Evolutionary conservation across 345 rosid species (phyloP), one percentile per base, ranked within the genome.

Genomic region (Populus simonii): DNA sequence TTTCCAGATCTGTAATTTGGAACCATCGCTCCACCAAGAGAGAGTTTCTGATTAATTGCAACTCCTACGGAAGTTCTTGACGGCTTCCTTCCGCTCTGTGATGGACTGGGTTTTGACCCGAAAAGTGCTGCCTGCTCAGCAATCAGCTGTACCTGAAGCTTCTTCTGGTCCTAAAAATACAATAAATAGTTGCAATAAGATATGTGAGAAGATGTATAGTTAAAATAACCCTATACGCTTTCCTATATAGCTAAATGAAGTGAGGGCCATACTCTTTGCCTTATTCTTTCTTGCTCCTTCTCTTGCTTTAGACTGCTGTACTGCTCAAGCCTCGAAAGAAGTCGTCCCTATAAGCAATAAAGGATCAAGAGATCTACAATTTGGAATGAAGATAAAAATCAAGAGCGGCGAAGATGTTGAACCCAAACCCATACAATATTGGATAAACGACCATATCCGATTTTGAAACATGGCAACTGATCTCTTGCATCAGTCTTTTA

Each of bases 81-180:
- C 76, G 79, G 73, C 80, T 90, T 93, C 83, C 75, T 89, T 51
- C 79, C 88, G 43, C 93, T 87, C 55, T 55, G 61, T 59, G 76
- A 74, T 55, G 96, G 94, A 77, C 94, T 90, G 33, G 88, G 90
- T 86, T 88, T 90, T 66, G 94, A 86, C 41, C 96, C 92, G 73
- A 83, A 88, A 36, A 82, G 80, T 17, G 88, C 84, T 80, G 91
- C 93, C 82, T 91, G 88, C 70, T 90, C 90, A 66, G 89, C 88
- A 36, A 86, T 86, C 68, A 83, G 83, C 80, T 88, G 93, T 53
- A 80, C 95, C 67, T 91, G 87, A 70, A 85, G 86, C 82, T 83
- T 93, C 87, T 88, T 91, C 80, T 82, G 88, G 72, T 91, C 92
- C 97, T 91, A 79, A 74, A 51, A 15, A 81, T 20, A 68, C 53